Conservation (phyloP, 306 rosid genomes). For the Amphicarpaea edgeworthii region DNA sequence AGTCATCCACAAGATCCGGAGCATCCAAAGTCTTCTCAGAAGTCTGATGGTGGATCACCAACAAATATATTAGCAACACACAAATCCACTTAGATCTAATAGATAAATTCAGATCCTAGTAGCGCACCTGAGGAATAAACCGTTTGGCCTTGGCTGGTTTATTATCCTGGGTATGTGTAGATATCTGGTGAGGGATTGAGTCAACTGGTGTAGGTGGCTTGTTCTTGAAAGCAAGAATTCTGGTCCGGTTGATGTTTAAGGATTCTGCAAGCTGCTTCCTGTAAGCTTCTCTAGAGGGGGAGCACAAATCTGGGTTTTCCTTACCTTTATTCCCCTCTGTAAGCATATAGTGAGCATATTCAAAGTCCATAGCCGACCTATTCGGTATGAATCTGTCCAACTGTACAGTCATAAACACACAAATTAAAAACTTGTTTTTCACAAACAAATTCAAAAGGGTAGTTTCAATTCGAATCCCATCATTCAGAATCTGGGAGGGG, state of each 20-base stretch:
- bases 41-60: constrained; percentile 49
- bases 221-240: constrained; percentile 91
- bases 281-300: constrained; percentile 76
- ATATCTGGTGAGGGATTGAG: constrained; percentile 56
- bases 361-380: constrained; percentile 70
- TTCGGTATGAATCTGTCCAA: constrained; percentile 76
- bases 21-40: constrained; percentile 93
- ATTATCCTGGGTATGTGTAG: constrained; percentile 51
- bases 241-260: constrained; percentile 80
- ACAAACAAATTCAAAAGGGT: background rate
- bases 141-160: constrained; percentile 61
- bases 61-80: constrained; percentile 10
- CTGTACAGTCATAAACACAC: constrained; percentile 34
- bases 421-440: background rate
- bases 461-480: background rate
- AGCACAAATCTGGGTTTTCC: constrained; percentile 66
- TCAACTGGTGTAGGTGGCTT: constrained; percentile 80
- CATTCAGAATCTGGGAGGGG: no score
- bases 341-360: constrained; percentile 66
- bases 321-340: constrained; percentile 67
- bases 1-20: constrained; percentile 85
- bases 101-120: background rate
- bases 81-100: background rate
- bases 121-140: constrained; percentile 74
- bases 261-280: constrained; percentile 76